Percentiles rank a stretch among this genome's conserved stretches.
Conservation (phyloP, 805 yeast species). For the Barnettozyma populi region DNA sequence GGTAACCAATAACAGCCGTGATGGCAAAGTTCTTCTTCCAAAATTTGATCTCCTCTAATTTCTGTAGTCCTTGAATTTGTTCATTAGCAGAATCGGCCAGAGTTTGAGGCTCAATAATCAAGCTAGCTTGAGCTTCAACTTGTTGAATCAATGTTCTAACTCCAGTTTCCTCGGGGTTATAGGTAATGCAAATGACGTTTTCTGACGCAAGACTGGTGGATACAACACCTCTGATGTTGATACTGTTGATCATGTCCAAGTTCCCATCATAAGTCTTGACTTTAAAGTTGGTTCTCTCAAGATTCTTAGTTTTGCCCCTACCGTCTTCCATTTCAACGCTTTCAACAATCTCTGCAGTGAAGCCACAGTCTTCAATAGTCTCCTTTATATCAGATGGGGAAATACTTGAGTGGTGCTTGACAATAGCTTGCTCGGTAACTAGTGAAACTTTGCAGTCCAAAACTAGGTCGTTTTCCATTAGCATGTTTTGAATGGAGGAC, state of each 20-base stretch:
- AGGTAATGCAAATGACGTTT: slow-evolving; percentile 32
- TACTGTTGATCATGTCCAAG: background rate
- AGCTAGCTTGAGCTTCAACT: slow-evolving; percentile 2
- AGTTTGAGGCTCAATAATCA: slow-evolving; percentile 40
- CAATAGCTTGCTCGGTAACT: slow-evolving; percentile 66
- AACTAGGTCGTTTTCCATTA: slow-evolving; percentile 48
- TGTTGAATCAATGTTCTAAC: slow-evolving; percentile 54
- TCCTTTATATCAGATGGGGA: slow-evolving; percentile 35
- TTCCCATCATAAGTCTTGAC: slow-evolving; percentile 5
- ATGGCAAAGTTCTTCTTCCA: slow-evolving; percentile 59
- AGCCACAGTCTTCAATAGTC: slow-evolving; percentile 72
- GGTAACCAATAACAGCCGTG: slow-evolving; percentile 53
- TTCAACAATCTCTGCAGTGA: slow-evolving; percentile 41
- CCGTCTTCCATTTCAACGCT: background rate
- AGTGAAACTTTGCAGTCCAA: slow-evolving; percentile 57
- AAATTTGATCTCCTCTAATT: slow-evolving; percentile 62
- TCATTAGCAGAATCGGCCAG: slow-evolving; percentile 48
- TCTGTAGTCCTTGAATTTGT: slow-evolving; percentile 65
- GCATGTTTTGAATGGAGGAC: slow-evolving; percentile 53
- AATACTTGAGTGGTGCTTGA: slow-evolving; percentile 39
- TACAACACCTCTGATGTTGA: slow-evolving; percentile 9
- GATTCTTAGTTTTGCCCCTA: background rate
- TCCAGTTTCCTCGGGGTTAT: slow-evolving; percentile 49
- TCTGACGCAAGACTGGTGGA: slow-evolving; percentile 2
- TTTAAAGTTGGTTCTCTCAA: slow-evolving; percentile 13